Evolutionary conservation across 768 basidiomycete genomes (phyloP).

Genomic region (Melanogaster broomeanus): DNA sequence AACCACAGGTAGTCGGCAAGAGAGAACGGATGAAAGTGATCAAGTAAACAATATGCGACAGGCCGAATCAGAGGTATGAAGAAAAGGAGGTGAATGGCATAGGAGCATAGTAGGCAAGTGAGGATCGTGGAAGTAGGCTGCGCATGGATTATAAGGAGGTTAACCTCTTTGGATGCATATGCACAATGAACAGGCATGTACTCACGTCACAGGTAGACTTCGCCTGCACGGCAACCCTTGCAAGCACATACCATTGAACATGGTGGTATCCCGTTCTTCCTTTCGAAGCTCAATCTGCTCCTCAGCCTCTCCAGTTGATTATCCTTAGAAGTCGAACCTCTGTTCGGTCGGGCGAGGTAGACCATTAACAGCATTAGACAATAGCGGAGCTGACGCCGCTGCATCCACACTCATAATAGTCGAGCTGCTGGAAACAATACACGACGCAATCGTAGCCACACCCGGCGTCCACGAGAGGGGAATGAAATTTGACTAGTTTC

Average conservation of each 20-base stretch:
- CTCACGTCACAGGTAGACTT: conserved; percentile 32
- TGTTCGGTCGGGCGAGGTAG: conserved; percentile 19
- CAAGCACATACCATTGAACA: conserved; percentile 30
- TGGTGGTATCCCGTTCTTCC: conserved; percentile 11
- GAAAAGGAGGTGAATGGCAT: conserved; percentile 21
- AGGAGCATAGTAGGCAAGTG: conserved; percentile 12
- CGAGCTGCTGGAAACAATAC: conserved; percentile 20
- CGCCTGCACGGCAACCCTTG: conserved; percentile 25
- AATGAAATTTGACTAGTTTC: conserved; percentile 60
- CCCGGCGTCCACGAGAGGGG: conserved; percentile 54
- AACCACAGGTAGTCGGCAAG: conserved; percentile 5
- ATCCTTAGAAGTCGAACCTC: conserved; percentile 60
- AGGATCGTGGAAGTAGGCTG: conserved; percentile 5
- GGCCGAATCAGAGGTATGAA: conserved; percentile 7
- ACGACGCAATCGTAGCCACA: conserved; percentile 29
- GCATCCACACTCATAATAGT: conserved; percentile 7
- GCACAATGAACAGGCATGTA: conserved; percentile 3
- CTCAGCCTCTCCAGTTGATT: conserved; percentile 67
- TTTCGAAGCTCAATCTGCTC: conserved; percentile 49
- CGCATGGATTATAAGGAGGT: conserved; percentile 8
- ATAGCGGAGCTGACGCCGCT: conserved; percentile 10
- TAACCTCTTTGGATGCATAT: conserved; percentile 2
- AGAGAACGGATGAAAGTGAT: neutral
- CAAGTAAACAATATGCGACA: conserved; percentile 22
- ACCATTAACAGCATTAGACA: conserved; percentile 7